Percentiles rank a stretch among this genome's conserved stretches.
Evolutionary conservation across 305 asterid genomes (phyloP).

Genomic region (Fraxinus albicans): DNA sequence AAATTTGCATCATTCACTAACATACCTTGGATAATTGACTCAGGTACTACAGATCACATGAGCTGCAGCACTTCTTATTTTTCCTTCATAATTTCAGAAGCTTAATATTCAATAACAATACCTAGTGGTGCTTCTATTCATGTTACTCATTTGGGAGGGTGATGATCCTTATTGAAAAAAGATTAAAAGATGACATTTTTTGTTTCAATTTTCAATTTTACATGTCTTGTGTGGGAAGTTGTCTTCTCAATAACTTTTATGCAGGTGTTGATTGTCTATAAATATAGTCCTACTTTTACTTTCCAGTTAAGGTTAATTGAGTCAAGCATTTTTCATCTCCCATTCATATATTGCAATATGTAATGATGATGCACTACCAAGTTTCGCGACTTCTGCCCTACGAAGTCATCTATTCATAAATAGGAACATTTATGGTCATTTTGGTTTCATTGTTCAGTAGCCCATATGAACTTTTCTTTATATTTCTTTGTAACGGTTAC

Average conservation of each 20-base stretch:
- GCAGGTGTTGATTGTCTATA: background rate
- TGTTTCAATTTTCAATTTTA: background rate
- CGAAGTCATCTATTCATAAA: background rate
- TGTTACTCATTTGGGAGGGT: background rate
- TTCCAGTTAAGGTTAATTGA: background rate
- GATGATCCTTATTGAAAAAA: background rate
- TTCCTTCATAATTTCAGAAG: no score
- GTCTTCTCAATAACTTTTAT: background rate
- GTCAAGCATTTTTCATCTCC: background rate
- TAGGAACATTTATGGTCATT: background rate
- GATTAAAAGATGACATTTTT: background rate
- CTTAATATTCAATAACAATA: no score
- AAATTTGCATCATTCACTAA: no score
- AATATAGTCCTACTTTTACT: background rate
- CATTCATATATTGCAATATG: background rate
- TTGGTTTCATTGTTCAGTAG: conserved; percentile 9
- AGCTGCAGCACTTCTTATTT: no score
- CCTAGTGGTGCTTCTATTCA: no score
- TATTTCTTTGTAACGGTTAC: conserved; percentile 48
- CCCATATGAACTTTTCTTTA: conserved; percentile 7
- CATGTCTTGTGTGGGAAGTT: background rate
- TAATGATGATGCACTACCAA: background rate
- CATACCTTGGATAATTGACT: no score
- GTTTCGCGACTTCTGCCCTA: background rate
- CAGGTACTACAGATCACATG: no score